Conservation (phyloP, 164 flowering plant genomes). For the Hamamelis virginiana region DNA sequence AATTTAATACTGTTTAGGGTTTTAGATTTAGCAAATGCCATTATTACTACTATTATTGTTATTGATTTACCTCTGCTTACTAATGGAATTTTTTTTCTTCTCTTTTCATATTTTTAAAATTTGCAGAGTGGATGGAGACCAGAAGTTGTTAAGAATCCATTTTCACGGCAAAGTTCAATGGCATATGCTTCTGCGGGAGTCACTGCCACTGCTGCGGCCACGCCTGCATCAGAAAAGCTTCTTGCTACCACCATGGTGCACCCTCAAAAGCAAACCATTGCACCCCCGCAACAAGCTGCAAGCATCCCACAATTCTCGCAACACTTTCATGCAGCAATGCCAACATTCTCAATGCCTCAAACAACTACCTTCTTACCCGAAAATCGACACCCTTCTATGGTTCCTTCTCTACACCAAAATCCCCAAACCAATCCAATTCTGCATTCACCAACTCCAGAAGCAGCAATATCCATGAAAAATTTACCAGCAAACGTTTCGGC, state of each 20-base stretch:
- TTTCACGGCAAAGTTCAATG: conserved; percentile 31
- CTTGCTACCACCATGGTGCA: conserved; percentile 9
- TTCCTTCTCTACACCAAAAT: conserved; percentile 9
- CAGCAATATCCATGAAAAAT: conserved; percentile 16
- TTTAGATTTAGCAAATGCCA: no score
- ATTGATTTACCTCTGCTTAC: neutral
- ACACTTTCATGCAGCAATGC: conserved; percentile 14
- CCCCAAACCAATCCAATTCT: conserved; percentile 9
- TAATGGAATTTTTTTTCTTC: neutral
- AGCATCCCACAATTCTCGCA: conserved; percentile 6
- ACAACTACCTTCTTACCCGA: conserved; percentile 10
- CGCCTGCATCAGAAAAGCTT: conserved; percentile 5
- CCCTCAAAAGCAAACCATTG: conserved; percentile 12
- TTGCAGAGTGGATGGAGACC: conserved; percentile 67
- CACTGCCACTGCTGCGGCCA: conserved; percentile 4
- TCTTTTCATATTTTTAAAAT: neutral
- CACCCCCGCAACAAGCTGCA: conserved; percentile 11
- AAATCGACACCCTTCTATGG: conserved; percentile 3
- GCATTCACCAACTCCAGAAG: conserved; percentile 21
- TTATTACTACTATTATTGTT: neutral
- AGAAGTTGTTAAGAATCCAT: conserved; percentile 37
- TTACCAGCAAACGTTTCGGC: conserved; percentile 6
- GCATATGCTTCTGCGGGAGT: conserved; percentile 6
- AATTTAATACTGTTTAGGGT: no score
- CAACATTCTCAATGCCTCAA: conserved; percentile 19